Conservation (phyloP, 1,284 basidiomycete genomes). For the Cryptococcus jaspeensis region DNA sequence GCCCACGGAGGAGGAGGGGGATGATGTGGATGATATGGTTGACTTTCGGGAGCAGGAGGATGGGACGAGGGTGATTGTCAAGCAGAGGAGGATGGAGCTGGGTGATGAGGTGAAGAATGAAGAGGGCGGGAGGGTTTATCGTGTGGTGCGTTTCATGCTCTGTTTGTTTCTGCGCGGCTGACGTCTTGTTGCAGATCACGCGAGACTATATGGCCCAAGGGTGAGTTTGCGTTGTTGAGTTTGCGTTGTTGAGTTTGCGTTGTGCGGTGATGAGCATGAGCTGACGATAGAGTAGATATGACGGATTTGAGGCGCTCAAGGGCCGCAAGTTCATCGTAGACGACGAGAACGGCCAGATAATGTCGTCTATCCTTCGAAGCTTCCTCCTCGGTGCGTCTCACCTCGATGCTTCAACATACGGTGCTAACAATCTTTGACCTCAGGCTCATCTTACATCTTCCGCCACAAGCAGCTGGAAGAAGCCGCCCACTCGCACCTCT, state of each 20-base stretch:
- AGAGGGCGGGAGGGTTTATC: slow-evolving; percentile 64
- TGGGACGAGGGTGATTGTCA: slow-evolving; percentile 52
- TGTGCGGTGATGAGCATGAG: too few relatives aligned
- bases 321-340: slow-evolving; percentile 72
- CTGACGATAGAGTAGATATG: slow-evolving; percentile 53
- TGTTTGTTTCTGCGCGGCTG: background rate
- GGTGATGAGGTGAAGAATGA: slow-evolving; percentile 61
- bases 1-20: slow-evolving; percentile 51
- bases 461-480: slow-evolving; percentile 48
- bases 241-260: too few relatives aligned
- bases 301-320: slow-evolving; percentile 73
- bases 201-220: slow-evolving; percentile 51
- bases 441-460: slow-evolving; percentile 50
- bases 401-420: background rate
- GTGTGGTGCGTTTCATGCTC: slow-evolving; percentile 59
- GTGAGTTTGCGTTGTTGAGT: slow-evolving; percentile 43
- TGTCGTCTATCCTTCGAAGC: slow-evolving; percentile 77
- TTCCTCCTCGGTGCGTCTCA: slow-evolving; percentile 71
- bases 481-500: slow-evolving; percentile 40
- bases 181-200: slow-evolving; percentile 36
- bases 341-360: slow-evolving; percentile 77
- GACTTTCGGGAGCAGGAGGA: slow-evolving; percentile 48
- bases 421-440: background rate
- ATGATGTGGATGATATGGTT: slow-evolving; percentile 38
- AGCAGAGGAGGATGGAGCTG: slow-evolving; percentile 36